These are phyloP conservation scores for Erodium maritimum DNA, from an alignment of 345 rosid species.

Conservation along the genomic window DNA sequence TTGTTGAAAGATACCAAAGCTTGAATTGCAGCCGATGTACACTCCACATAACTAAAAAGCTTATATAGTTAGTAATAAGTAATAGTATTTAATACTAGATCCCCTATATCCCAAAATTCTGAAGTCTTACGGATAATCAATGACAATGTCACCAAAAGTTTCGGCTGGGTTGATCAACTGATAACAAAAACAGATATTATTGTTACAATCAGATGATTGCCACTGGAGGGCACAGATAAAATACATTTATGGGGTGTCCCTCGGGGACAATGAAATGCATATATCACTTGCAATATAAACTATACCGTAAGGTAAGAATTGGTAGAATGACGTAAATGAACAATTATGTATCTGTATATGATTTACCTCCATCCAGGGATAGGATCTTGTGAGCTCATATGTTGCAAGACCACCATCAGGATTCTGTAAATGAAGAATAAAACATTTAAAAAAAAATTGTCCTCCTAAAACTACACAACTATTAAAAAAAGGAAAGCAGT, in stretches of 20 bases:
- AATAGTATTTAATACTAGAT: slow-evolving; percentile 1
- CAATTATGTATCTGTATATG: background rate
- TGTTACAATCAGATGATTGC: too few relatives aligned
- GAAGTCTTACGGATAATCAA: slow-evolving; percentile 83
- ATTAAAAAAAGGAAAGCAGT: background rate
- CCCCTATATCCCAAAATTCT: slow-evolving; percentile 9
- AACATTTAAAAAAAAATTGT: too few relatives aligned
- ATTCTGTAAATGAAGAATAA: slow-evolving; percentile 35
- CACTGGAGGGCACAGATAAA: background rate
- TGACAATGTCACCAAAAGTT: slow-evolving; percentile 97
- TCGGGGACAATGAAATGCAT: background rate
- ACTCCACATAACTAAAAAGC: slow-evolving; percentile 68
- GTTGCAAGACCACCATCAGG: slow-evolving; percentile 74
- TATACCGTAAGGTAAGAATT: too few relatives aligned
- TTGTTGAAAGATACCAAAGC: slow-evolving; percentile 61
- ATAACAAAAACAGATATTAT: too few relatives aligned
- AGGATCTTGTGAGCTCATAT: slow-evolving; percentile 88
- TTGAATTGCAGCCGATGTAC: slow-evolving; percentile 91
- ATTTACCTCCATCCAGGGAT: slow-evolving; percentile 80
- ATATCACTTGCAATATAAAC: too few relatives aligned
- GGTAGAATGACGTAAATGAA: background rate
- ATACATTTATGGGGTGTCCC: too few relatives aligned
- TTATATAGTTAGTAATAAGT: slow-evolving; percentile 8
- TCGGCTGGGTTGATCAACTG: slow-evolving; percentile 97
- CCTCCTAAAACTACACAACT: background rate